Percentiles rank a stretch among this genome's conserved stretches.
Evolutionary conservation across 257 asterid species (phyloP).

Genomic region (Eucommia ulmoides): DNA sequence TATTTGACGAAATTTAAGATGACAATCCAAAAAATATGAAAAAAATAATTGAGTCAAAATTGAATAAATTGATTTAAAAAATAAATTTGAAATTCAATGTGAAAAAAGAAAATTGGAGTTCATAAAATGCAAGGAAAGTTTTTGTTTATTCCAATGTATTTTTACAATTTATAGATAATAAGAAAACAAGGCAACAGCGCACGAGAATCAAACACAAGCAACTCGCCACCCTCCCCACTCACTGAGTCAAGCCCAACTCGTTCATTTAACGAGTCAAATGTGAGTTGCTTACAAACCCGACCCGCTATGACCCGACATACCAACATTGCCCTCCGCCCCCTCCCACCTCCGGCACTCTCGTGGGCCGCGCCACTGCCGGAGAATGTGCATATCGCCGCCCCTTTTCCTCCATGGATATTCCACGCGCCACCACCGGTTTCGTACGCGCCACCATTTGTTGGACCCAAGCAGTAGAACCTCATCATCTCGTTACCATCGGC

Average conservation of each 20-base stretch:
- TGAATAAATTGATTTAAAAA: too few species aligned
- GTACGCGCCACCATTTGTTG: constrained; percentile 50
- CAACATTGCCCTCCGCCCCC: constrained; percentile 73
- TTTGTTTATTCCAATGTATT: not conserved
- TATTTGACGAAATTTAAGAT: too few species aligned
- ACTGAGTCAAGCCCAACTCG: constrained; percentile 65
- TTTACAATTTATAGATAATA: constrained; percentile 71
- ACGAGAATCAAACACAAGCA: constrained; percentile 73
- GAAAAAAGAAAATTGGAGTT: not conserved
- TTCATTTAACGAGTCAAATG: constrained; percentile 27
- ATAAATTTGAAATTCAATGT: too few species aligned
- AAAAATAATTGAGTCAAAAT: too few species aligned
- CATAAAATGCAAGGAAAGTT: not conserved
- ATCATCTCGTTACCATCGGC: constrained; percentile 96
- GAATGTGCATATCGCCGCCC: constrained; percentile 47
- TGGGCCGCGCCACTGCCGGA: constrained; percentile 78
- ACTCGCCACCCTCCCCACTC: constrained; percentile 52
- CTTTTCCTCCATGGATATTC: constrained; percentile 36
- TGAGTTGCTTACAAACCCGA: constrained; percentile 42
- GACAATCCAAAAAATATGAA: too few species aligned
- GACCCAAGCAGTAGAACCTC: constrained; percentile 78
- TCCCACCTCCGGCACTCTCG: constrained; percentile 74
- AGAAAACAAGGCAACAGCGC: constrained; percentile 87
- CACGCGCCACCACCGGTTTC: constrained; percentile 49
- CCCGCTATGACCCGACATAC: constrained; percentile 94